Conservation (phyloP, 2,329 filamentous ascomycete species). For the Trichoderma pleuroti region DNA sequence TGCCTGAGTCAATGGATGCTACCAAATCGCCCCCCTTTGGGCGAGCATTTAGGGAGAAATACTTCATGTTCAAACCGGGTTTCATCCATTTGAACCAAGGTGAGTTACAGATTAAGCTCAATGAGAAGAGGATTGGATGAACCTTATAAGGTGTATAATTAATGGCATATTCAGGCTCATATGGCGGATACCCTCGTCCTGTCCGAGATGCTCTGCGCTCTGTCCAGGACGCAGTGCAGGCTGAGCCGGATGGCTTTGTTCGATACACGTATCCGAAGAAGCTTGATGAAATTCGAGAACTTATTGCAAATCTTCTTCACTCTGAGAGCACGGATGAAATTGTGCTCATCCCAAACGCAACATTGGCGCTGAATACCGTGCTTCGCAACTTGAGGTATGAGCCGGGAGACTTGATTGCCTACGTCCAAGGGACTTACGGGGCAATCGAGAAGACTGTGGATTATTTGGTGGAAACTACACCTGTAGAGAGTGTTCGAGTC, state of each 20-base stretch:
- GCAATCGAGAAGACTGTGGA: slow-evolving; percentile 16
- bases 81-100: slow-evolving; percentile 13
- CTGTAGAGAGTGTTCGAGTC: slow-evolving; percentile 1
- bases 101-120: rapidly evolving
- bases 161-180: not conserved
- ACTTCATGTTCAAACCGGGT: slow-evolving; percentile 15
- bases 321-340: not conserved
- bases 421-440: slow-evolving; percentile 4
- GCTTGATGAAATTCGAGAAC: not conserved
- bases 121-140: not conserved
- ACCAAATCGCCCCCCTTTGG: not conserved
- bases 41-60: slow-evolving; percentile 1
- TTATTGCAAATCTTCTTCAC: not conserved
- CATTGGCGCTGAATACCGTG: slow-evolving; percentile 3
- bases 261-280: slow-evolving; percentile 6
- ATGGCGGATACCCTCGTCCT: not conserved
- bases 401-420: slow-evolving; percentile 6
- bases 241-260: slow-evolving; percentile 3
- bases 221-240: slow-evolving; percentile 5
- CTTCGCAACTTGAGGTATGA: slow-evolving; percentile 12
- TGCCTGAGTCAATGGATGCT: not conserved
- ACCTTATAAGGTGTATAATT: not conserved
- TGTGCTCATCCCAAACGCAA: slow-evolving; percentile 2
- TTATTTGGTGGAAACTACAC: slow-evolving; percentile 11
- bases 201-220: slow-evolving; percentile 7